Percentiles rank a stretch among this genome's conserved stretches.
These are phyloP conservation scores for Tolypocladium pustulatum DNA, from an alignment of 2,329 filamentous ascomycete species.

Conservation along the genomic window DNA sequence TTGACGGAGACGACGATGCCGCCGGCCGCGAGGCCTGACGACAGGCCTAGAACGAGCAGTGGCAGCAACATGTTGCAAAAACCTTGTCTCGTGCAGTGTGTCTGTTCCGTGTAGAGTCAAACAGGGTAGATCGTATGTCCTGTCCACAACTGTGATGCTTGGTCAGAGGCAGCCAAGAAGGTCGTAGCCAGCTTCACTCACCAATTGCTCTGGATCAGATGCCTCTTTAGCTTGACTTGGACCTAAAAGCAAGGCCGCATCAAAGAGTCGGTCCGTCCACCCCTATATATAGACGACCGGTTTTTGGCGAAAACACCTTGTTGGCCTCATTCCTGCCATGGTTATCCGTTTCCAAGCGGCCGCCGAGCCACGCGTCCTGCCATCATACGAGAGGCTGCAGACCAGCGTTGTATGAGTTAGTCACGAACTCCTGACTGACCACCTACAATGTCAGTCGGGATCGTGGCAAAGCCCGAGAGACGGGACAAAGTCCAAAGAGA, in stretches of 20 bases:
- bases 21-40: conserved; percentile 7
- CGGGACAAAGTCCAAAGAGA: not conserved
- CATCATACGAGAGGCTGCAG: not conserved
- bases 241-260: not conserved
- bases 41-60: conserved; percentile 6
- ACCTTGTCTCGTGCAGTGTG: not conserved
- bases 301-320: not conserved
- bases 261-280: not conserved
- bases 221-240: not conserved
- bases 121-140: not conserved
- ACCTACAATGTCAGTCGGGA: not conserved
- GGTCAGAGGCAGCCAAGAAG: not conserved
- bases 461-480: not conserved
- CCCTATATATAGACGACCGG: not conserved
- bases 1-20: conserved; percentile 15
- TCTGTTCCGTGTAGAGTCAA: not conserved
- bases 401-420: not conserved
- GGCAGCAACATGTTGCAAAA: not conserved
- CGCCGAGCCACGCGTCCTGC: not conserved
- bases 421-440: not conserved
- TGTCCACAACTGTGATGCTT: not conserved
- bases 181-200: not conserved
- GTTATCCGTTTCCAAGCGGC: not conserved
- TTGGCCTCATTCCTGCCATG: not conserved
- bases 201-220: not conserved